A percentile compares a stretch with the other conserved stretches of the same genome.
These are phyloP conservation scores for Aspergillus sp. DNA, from an alignment of 2,329 filamentous ascomycete genomes.

Conservation along the genomic window DNA sequence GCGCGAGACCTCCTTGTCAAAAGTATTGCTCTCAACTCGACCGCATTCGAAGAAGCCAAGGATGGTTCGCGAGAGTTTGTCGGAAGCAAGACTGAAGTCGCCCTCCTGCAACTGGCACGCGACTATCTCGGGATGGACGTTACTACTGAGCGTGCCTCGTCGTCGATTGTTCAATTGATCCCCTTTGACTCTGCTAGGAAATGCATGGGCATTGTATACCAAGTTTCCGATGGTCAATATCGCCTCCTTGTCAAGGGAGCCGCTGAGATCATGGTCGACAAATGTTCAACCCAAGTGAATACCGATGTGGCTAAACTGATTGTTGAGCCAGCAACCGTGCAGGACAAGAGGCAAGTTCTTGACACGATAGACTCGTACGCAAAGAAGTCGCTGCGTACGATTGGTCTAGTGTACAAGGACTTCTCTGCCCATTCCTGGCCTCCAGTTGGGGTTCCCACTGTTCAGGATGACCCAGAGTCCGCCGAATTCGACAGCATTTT, in stretches of 20 bases:
- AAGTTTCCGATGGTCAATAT: conserved; percentile 38
- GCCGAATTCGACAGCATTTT: conserved; percentile 69
- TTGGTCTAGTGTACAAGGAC: conserved; percentile 71
- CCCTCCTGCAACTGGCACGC: conserved; percentile 67
- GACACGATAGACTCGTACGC: conserved; percentile 45
- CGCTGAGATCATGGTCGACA: conserved; percentile 46
- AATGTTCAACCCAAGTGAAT: conserved; percentile 32
- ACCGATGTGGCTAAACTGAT: conserved; percentile 26
- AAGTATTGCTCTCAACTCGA: conserved; percentile 56
- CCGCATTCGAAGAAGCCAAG: conserved; percentile 73
- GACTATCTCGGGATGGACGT: conserved; percentile 68
- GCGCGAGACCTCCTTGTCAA: conserved; percentile 40
- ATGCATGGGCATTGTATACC: conserved; percentile 56
- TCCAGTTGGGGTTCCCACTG: conserved; percentile 53
- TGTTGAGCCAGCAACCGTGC: conserved; percentile 24
- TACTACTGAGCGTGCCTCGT: conserved; percentile 61
- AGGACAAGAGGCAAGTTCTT: conserved; percentile 28
- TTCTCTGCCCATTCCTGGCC: conserved; percentile 63
- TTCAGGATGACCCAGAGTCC: conserved; percentile 62
- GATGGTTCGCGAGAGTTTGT: conserved; percentile 67
- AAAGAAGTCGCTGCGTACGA: conserved; percentile 67
- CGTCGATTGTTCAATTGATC: conserved; percentile 64
- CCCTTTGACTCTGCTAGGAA: conserved; percentile 76
- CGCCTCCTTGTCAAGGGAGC: conserved; percentile 51
- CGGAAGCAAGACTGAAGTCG: conserved; percentile 76